phyloP scores from a whole-genome alignment of 2,329 filamentous ascomycete genomes.

The Fusarium cicatricum region DNA sequence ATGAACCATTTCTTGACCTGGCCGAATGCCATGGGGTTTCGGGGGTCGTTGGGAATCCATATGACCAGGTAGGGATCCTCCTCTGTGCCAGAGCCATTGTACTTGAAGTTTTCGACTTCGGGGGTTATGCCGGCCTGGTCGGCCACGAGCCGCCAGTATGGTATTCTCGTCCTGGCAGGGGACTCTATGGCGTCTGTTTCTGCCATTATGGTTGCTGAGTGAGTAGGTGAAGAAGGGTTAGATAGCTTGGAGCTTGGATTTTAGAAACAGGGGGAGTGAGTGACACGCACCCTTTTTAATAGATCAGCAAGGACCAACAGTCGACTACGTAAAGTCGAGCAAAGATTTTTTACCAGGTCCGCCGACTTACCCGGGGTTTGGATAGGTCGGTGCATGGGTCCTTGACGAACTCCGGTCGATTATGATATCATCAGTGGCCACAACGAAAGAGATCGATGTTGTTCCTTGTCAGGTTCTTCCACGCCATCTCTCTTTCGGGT shows the following conservation, averaged over 20 bases:
- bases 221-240: background rate
- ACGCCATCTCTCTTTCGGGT: background rate
- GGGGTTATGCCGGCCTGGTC: conserved; percentile 32
- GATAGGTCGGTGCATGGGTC: background rate
- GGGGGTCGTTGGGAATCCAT: conserved; percentile 33
- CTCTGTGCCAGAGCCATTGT: conserved; percentile 30
- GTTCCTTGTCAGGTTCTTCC: background rate
- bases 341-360: background rate
- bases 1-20: conserved; percentile 32
- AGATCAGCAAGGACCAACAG: background rate
- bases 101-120: conserved; percentile 29
- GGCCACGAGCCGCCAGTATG: conserved; percentile 31
- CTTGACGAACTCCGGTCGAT: background rate
- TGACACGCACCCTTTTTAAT: background rate
- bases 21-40: conserved; percentile 30
- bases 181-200: conserved; percentile 25
- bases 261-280: background rate
- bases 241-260: background rate
- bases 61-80: conserved; percentile 30
- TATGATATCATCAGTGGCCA: conserved; percentile 5
- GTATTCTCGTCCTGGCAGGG: conserved; percentile 26
- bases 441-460: conserved; percentile 5
- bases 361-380: background rate
- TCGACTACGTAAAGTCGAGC: background rate
- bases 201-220: conserved; percentile 16